Evolutionary conservation across 176 grass and related monocot species (phyloP).

Genomic region (Leersia perrieri): DNA sequence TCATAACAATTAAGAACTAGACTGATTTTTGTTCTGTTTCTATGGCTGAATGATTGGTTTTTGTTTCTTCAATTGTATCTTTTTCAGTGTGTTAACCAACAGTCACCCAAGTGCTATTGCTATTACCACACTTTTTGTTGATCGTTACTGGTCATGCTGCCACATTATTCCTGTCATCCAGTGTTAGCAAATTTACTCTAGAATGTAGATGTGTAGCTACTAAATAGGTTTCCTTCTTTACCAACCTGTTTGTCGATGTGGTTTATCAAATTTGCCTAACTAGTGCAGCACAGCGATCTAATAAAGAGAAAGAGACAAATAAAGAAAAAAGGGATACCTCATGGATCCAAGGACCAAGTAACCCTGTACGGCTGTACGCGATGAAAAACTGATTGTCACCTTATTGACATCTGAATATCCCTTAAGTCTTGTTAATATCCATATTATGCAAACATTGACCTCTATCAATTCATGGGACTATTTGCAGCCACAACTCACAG

Average conservation of each 20-base stretch:
- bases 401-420: constrained; percentile 14
- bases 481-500: neutral
- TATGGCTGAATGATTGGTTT: neutral
- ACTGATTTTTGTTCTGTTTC: neutral
- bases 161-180: constrained; percentile 16
- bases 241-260: neutral
- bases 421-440: neutral
- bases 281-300: neutral
- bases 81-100: neutral
- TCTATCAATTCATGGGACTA: neutral
- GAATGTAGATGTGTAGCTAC: neutral
- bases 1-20: neutral
- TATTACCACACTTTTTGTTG: neutral
- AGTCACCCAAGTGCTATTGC: constrained; percentile 7
- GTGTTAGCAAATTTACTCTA: neutral
- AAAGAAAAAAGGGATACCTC: neutral
- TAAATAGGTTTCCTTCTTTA: neutral
- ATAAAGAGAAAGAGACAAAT: neutral
- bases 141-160: neutral
- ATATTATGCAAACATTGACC: neutral
- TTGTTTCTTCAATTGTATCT: neutral
- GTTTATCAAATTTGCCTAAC: neutral
- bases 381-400: neutral
- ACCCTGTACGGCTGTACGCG: neutral
- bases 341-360: neutral